phyloP scores from a whole-genome alignment of 345 rosid genomes.

The Alliaria petiolata region DNA sequence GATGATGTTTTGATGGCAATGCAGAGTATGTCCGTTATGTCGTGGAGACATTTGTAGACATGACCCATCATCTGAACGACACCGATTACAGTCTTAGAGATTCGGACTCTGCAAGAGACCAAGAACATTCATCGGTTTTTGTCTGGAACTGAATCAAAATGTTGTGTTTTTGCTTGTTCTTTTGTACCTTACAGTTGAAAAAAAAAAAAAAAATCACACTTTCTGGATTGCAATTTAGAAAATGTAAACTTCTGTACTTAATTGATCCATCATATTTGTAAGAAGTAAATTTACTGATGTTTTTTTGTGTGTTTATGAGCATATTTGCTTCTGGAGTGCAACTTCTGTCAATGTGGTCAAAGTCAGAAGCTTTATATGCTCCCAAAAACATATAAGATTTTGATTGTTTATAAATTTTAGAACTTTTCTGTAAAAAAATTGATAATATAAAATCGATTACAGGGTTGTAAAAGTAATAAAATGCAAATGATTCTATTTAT shows the following conservation, averaged over 20 bases:
- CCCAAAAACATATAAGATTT: not conserved
- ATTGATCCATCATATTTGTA: conserved; percentile 19
- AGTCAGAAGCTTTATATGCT: not conserved
- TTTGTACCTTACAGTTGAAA: not conserved
- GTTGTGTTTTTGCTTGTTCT: conserved; percentile 24
- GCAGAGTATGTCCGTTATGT: conserved; percentile 96
- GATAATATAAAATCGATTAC: not conserved
- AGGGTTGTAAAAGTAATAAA: not conserved
- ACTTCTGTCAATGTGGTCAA: not conserved
- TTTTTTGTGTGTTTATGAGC: not conserved
- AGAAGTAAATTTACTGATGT: conserved; percentile 12
- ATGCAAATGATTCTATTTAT: not conserved
- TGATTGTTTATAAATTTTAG: not conserved
- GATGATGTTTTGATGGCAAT: conserved; percentile 9
- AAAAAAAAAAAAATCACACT: not conserved
- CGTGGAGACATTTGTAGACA: conserved; percentile 87
- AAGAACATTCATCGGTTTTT: conserved; percentile 6
- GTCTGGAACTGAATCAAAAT: conserved; percentile 11
- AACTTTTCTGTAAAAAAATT: not conserved
- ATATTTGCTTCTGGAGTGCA: not conserved
- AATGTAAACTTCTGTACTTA: conserved; percentile 7
- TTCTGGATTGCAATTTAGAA: not conserved
- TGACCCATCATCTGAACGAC: conserved; percentile 38
- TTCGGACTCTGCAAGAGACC: conserved; percentile 14
- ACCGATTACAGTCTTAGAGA: conserved; percentile 31